These are phyloP conservation scores for Leccinum olivaceopallidum DNA, from an alignment of 768 basidiomycete species.

Conservation along the genomic window DNA sequence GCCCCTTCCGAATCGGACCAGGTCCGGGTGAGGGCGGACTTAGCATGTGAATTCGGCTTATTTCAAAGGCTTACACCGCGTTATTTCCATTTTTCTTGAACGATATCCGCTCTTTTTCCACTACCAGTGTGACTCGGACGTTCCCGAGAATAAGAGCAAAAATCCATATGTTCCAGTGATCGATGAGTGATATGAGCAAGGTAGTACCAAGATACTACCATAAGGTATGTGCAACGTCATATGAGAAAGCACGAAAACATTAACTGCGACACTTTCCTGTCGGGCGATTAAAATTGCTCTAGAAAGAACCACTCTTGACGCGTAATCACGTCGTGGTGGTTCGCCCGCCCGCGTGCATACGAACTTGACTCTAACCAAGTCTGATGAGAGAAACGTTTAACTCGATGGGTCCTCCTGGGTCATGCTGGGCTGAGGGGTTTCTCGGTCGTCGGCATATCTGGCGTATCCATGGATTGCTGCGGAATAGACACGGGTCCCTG, in stretches of 20 bases:
- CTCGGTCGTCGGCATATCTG: conserved; percentile 23
- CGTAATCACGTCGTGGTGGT: conserved; percentile 14
- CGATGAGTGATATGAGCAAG: conserved; percentile 1
- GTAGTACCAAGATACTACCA: neutral
- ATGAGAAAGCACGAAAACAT: conserved; percentile 13
- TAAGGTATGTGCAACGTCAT: conserved; percentile 8
- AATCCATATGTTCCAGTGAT: conserved; percentile 12
- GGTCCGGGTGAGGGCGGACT: conserved; percentile 12
- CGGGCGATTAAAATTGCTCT: conserved; percentile 23
- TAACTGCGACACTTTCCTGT: conserved; percentile 9
- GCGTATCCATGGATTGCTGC: conserved; percentile 8
- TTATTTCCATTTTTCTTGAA: conserved; percentile 11
- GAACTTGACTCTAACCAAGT: conserved; percentile 9
- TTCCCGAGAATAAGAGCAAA: neutral
- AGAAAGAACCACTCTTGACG: conserved; percentile 9
- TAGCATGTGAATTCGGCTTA: conserved; percentile 35
- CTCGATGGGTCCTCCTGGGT: neutral
- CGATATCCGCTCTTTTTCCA: conserved; percentile 26
- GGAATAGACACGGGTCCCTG: conserved; percentile 21
- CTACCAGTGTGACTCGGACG: neutral
- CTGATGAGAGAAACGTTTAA: conserved; percentile 4
- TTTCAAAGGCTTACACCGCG: conserved; percentile 17
- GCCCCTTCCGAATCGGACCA: conserved; percentile 9
- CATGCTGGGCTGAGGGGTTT: conserved; percentile 11
- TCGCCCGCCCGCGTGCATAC: conserved; percentile 1